Evolutionary conservation across 2,329 filamentous ascomycete genomes (phyloP), one percentile per base, ranked within the genome.

Genomic region (Pseudonectria foliicola): DNA sequence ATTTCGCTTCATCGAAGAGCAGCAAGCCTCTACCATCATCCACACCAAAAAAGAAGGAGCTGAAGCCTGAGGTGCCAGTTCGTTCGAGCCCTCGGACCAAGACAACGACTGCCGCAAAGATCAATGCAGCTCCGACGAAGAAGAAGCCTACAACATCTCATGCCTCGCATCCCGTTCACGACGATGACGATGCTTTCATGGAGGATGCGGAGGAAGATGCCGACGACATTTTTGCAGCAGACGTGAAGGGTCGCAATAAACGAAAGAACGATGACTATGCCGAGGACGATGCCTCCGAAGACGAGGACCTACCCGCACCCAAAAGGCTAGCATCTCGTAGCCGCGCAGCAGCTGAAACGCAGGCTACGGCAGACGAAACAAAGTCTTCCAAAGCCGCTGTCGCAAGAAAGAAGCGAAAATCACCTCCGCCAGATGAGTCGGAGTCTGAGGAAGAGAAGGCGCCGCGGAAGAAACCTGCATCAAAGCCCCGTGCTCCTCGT

Each of bases 191-290:
- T 49, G 71, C 68, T 5, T 76, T 73, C 38, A 61, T 82, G 45
- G 75, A 85, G 13, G 82, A 85, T 34, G 80, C 80, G 24, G 80
- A 83, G 25, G 70, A 74, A 6, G 77, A 85, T 29, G 80, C 75
- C 3, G 82, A 76, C n/a, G 89, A 95, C 49, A 88, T 95, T 13
- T 89, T 89, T 59, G 83, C 81, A 11, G 80, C 82, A 4, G 79
- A 85, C 44, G 73, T 72, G 24, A 82, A 79, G 54, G 73, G 73
- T 31, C 66, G 74, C 29, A 77, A 73, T 37, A 85, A 79, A 55
- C 70, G 75, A 31, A 82, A 78, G 49, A 79, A 79, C 27, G 85
- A 92, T 52, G 81, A 86, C 34, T 86, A 89, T 37, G 18, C 18
- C 18, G 71, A 75, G 39, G 82, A 83, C 40, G 82, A 83, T 39